Evolutionary conservation across 441 rosid genomes (phyloP), one percentile per base, ranked within the genome.

Genomic region (Hypseocharis bilobata): DNA sequence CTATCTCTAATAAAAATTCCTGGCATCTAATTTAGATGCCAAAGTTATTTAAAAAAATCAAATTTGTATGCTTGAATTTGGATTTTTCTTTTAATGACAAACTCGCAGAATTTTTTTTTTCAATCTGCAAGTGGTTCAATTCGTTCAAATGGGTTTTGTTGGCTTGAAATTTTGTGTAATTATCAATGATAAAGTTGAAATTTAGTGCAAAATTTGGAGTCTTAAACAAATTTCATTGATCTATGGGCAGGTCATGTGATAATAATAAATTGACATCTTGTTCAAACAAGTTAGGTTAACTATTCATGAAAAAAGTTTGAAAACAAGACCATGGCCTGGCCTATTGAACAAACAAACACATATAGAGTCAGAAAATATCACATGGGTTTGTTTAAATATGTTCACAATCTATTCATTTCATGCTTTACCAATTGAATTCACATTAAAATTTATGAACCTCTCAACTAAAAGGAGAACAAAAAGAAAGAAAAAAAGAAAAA

Each of bases 171-270:
- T 0, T 30, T 7, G 3, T 30, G 3, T 30, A 0, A 7, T 0
- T n/a, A 30, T 30, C 34, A 30, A 30, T 1, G 3, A 30, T 3
- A 32, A 32, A 32, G 38, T 32, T 32, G 38, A 32, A 32, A 32
- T 32, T 0, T 32, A 32, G 38, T 32, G 8, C 38, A 32, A 32
- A 32, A 8, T 4, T 32, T 32, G 0, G 4, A 10, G 0, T 3
- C 8, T 10, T 4, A 32, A 32, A 0, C 38, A 32, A 32, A 32
- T 32, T 10, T 10, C 38, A 32, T 10, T 32, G 8, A 32, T 4
- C 8, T 4, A 32, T 32, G 47, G 47, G 52, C 52, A 45, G 52
- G 52, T 45, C 52, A 45, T 45, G 52, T 45, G 52, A 45, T 45
- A 6, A 32, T 32, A 32, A 32, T 32, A 32, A 32, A 32, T 32